Percentiles rank a stretch among this genome's conserved stretches.
These are phyloP conservation scores for Pholiota microspora DNA, from an alignment of 768 basidiomycete species.

Conservation along the genomic window DNA sequence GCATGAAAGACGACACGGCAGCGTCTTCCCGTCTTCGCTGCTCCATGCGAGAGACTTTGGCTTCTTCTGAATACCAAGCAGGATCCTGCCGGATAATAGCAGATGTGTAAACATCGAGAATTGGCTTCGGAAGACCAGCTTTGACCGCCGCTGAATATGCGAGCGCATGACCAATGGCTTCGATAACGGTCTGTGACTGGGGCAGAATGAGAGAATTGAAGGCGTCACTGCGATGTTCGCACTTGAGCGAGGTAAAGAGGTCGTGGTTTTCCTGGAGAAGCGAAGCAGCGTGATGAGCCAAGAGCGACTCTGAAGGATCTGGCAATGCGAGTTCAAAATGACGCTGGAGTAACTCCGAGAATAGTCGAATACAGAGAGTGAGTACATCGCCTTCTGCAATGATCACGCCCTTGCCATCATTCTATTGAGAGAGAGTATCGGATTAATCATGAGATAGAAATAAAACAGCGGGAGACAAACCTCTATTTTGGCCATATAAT, in stretches of 20 bases:
- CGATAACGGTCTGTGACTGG: conserved; percentile 48
- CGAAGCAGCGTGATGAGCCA: conserved; percentile 47
- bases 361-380: conserved; percentile 52
- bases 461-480: conserved; percentile 26
- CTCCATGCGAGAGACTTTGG: conserved; percentile 41
- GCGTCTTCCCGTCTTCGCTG: conserved; percentile 48
- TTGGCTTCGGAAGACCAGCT: conserved; percentile 40
- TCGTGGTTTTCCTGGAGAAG: conserved; percentile 45
- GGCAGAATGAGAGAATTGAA: conserved; percentile 58
- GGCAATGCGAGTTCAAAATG: conserved; percentile 54
- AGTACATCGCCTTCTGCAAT: conserved; percentile 57
- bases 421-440: conserved; percentile 23
- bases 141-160: conserved; percentile 54
- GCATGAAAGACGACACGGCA: conserved; percentile 43
- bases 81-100: conserved; percentile 51
- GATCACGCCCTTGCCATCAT: conserved; percentile 55
- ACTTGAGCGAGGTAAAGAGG: conserved; percentile 33
- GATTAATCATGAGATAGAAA: conserved; percentile 12
- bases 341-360: conserved; percentile 56
- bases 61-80: conserved; percentile 59
- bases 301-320: conserved; percentile 45
- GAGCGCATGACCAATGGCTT: conserved; percentile 63
- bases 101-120: conserved; percentile 57
- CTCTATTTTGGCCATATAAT: conserved; percentile 56
- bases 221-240: conserved; percentile 46